Percentiles rank a stretch among this genome's conserved stretches.
phyloP scores from a whole-genome alignment of 306 rosid genomes.

The Rubus parviflorus region DNA sequence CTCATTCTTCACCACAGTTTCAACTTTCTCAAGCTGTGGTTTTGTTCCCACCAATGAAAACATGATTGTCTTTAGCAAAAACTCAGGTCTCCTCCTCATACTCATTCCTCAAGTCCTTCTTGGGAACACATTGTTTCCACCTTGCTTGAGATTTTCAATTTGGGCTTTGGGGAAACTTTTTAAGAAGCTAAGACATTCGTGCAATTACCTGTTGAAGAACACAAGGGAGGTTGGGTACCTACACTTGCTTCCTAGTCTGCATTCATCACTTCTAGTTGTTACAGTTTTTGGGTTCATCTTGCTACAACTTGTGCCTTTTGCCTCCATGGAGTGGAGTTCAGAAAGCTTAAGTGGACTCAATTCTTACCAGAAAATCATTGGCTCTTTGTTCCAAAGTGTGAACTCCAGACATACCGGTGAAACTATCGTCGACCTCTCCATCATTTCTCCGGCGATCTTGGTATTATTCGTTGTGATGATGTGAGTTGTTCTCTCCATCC shows the following conservation, averaged over 20 bases:
- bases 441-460: constrained; percentile 47
- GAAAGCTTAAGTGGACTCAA: constrained; percentile 38
- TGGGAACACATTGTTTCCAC: constrained; percentile 63
- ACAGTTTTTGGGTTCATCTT: constrained; percentile 48
- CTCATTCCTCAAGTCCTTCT: constrained; percentile 49
- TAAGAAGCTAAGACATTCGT: constrained; percentile 27
- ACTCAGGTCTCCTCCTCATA: constrained; percentile 51
- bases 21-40: constrained; percentile 67
- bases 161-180: constrained; percentile 41
- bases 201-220: constrained; percentile 31
- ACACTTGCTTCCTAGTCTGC: constrained; percentile 39
- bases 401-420: constrained; percentile 66
- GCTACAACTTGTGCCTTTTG: constrained; percentile 35
- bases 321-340: constrained; percentile 49
- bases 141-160: constrained; percentile 36
- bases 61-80: constrained; percentile 50
- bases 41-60: constrained; percentile 75
- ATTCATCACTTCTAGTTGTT: constrained; percentile 32
- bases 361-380: constrained; percentile 43
- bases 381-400: constrained; percentile 42
- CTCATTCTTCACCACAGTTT: constrained; percentile 49
- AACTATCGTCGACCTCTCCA: constrained; percentile 46
- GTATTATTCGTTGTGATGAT: constrained; percentile 56
- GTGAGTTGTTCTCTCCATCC: constrained; percentile 39
- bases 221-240: constrained; percentile 35